Evolutionary conservation across 2,329 filamentous ascomycete species (phyloP), one percentile per base, ranked within the genome.

Genomic region (Venturia asperata): DNA sequence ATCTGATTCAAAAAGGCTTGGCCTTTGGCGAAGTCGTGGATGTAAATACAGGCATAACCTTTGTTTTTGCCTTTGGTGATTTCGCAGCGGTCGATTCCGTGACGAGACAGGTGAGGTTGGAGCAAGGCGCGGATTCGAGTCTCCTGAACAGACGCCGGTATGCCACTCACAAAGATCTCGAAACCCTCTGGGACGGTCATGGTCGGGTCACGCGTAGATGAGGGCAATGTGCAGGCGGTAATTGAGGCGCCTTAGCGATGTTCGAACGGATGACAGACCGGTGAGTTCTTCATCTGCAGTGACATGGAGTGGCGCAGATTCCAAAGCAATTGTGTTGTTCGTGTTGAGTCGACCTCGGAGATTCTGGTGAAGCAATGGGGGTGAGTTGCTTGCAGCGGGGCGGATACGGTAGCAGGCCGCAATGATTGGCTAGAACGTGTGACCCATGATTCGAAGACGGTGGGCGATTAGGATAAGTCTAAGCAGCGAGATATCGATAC

Each of bases 21-120:
- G 17, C 27, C 62, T 56, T 19, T 30, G 21, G 45, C 30, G 10
- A 21, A 39, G 43, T 62, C 41, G 9, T 37, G 27, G 17, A 63
- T 27, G 39, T 63, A 56, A 13, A 65, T 13, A 21, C 7, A 58
- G 27, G 64, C 64, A 30, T 64, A 43, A 7, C 64, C 64, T 56
- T 65, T 68, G 5, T 68, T 67, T 65, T 78, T 80, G 42, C 70
- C 72, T 17, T 67, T 70, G 4, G 74, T 70, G 67, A 83, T 83
- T 41, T 78, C 74, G 58, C 77, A 77, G 80, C 72, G 67, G 76
- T 82, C 39, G 73, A 70, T 4, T 73, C 63, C 65, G 83, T 78
- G 1, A 71, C 72, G 9, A 80, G 75, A 0, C 70, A 84, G 71
- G 30, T 47, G 13, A 17, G 42, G 61, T 7, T 52, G 13, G 11